Evolutionary conservation across 192 early-diverging fungal species (phyloP).

Genomic region (Coemansia erecta): DNA sequence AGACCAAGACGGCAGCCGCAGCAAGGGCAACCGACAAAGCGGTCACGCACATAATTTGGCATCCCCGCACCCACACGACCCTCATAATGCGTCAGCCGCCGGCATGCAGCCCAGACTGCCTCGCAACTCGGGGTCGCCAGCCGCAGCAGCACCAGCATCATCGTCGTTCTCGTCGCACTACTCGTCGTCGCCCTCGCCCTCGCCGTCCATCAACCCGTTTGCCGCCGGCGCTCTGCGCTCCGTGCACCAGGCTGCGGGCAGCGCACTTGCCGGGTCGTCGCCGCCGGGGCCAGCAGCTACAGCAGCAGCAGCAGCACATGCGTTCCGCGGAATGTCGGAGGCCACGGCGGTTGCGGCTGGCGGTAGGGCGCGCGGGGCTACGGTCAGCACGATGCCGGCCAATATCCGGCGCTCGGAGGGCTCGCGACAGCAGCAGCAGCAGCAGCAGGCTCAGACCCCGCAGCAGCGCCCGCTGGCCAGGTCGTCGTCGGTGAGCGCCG

Average conservation of each 20-base stretch:
- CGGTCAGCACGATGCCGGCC: conserved; percentile 23
- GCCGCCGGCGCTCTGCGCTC: conserved; percentile 23
- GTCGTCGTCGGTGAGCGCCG: neutral
- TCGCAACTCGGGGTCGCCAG: conserved; percentile 23
- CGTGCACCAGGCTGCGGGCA: conserved; percentile 7
- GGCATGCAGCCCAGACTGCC: conserved; percentile 27
- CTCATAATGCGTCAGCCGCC: neutral
- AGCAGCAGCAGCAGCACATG: neutral
- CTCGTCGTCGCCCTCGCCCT: conserved; percentile 46
- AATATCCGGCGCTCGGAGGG: conserved; percentile 34
- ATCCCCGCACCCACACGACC: conserved; percentile 5
- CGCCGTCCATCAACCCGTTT: conserved; percentile 44
- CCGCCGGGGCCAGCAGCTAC: neutral
- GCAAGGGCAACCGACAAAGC: neutral
- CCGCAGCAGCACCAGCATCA: neutral
- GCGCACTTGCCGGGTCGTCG: neutral
- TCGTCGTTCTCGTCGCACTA: conserved; percentile 26
- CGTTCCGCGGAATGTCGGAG: neutral
- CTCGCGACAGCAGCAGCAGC: conserved; percentile 11
- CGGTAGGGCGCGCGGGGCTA: neutral
- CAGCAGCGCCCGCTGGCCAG: conserved; percentile 5
- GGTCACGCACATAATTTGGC: conserved; percentile 6
- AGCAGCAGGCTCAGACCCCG: conserved; percentile 5
- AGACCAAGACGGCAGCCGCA: neutral
- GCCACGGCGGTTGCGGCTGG: neutral